Evolutionary conservation across 176 grass and related monocot species (phyloP), one percentile per base, ranked within the genome.

Genomic region (Elymus sibiricus): DNA sequence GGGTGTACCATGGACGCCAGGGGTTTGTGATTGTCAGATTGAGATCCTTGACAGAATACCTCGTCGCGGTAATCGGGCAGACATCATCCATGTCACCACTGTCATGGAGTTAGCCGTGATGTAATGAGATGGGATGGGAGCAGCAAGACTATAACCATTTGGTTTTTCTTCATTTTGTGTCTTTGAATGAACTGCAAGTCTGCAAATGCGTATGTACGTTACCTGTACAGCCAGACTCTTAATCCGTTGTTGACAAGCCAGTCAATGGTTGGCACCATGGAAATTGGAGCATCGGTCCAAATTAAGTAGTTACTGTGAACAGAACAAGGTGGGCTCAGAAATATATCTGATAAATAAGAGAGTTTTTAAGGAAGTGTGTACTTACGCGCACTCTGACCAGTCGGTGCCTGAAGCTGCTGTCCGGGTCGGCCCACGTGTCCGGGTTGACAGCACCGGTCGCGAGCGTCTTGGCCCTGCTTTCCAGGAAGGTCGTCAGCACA

Each of bases 1-100:
- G 12, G 29, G 62, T n/a, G 10, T 55, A 22, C 88, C 88, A 90
- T 31, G 88, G 88, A 28, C 43, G 69, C 88, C 83, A 90, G 9
- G 70, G 39, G 15, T 19, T 82, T 66, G 35, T 81, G 37, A 86
- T 32, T 4, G n/a, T 38, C 4, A 90, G 55, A 13, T 56, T 24
- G 11, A 86, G 79, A 28, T 76, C 51, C 14, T 29, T 6, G 25
- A 86, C 16, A 3, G 88, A 70, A 28, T 73, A 49, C 40, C 75
- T 82, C 2, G 76, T 86, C 16, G 88, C 38, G 31, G 88, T 82
- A 21, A 86, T 38, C 16, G 88, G 68, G 38, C 85, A 83, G 27
- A 81, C 38, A 6, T 35, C 17, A 77, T 86, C 88, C 12, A 70
- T 64, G 49, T 90, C 83, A 13, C 88, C 83, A 42, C 83, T 90